Base-by-base conservation (phyloP, 768 basidiomycete genomes). In the Pulveroboletus sp. region DNA sequence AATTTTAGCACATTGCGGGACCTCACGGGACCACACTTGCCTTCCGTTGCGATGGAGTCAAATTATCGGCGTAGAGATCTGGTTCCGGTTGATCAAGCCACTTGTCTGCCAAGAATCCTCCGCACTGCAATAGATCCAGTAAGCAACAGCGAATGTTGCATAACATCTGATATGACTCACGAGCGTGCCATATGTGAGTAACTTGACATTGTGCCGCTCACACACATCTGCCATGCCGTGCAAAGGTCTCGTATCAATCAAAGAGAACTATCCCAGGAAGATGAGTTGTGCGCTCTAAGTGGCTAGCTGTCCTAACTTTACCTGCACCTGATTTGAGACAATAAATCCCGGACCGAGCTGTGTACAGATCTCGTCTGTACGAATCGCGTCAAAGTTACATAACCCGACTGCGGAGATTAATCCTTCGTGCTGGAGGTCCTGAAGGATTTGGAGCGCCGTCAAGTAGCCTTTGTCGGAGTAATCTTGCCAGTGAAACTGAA, bases 31-130 rank as follows among this genome's bases (percentile, higher is more conserved):
- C 36, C 39, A 29, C 43, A 55, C 70, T 60, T 59, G 80, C 89
- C 78, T 92, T 92, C 61, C 90, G 75, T 63, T 89, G 87, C 2
- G 89, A 92, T 5, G 90, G 89, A 0, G 86, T 90, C 58, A 91
- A 70, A 51, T 74, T 68, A 30, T 77, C 76, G 17, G 76, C 73
- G 56, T 92, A 92, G 11, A 76, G 71, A 71, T 89, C 85, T 2
- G 89, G 89, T 60, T 86, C 83, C 2, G 80, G 72, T 50, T 73
- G 59, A 43, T 75, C 72, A 13, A 92, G 71, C 87, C 88, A 92
- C 51, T 76, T 77, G 63, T 91, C 87, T 4, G 87, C 71, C 37
- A 92, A 73, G 62, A 92, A 89, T 4, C 89, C 89, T 8, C 89
- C 89, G 57, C 89, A 91, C 89, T 92, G 60, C 44, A 50, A 55